These are phyloP conservation scores for Mycena haematopus DNA, from an alignment of 768 basidiomycete species.

Conservation along the genomic window DNA sequence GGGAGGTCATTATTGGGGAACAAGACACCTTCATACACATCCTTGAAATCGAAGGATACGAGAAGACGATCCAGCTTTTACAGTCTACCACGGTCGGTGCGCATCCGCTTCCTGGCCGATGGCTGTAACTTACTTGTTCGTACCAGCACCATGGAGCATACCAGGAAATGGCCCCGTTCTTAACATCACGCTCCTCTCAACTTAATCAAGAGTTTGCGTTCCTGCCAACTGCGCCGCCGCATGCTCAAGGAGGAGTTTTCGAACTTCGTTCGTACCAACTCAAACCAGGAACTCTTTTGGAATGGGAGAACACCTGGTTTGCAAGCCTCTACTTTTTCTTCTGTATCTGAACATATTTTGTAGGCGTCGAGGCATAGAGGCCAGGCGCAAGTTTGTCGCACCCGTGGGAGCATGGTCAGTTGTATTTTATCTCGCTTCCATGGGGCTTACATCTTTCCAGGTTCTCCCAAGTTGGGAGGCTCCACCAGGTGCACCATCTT, in stretches of 20 bases:
- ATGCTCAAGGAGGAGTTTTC: slow-evolving; percentile 87
- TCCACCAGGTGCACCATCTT: slow-evolving; percentile 92
- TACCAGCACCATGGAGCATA: slow-evolving; percentile 70
- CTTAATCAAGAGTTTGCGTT: slow-evolving; percentile 95
- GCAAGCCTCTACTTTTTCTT: slow-evolving; percentile 25
- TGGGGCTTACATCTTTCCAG: slow-evolving; percentile 33
- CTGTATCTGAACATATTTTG: slow-evolving; percentile 3
- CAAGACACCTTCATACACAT: slow-evolving; percentile 85
- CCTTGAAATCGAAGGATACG: slow-evolving; percentile 94
- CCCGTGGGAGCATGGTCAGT: slow-evolving; percentile 61
- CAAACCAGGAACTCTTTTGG: slow-evolving; percentile 87
- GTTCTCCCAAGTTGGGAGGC: slow-evolving; percentile 86
- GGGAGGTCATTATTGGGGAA: slow-evolving; percentile 90
- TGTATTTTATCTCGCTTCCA: neutral
- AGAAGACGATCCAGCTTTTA: slow-evolving; percentile 73
- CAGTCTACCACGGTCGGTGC: slow-evolving; percentile 66
- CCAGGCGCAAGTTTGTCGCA: slow-evolving; percentile 83
- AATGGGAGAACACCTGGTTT: slow-evolving; percentile 95
- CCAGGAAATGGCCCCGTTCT: slow-evolving; percentile 76
- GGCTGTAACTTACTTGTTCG: slow-evolving; percentile 11
- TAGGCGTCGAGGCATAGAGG: slow-evolving; percentile 94
- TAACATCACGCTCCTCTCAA: slow-evolving; percentile 76
- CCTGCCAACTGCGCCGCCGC: slow-evolving; percentile 89
- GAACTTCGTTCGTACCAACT: slow-evolving; percentile 91
- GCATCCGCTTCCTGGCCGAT: slow-evolving; percentile 2